Percentiles rank a stretch among this genome's conserved stretches.
These are phyloP conservation scores for Phaeomoniella chlamydospora DNA, from an alignment of 2,329 filamentous ascomycete species.

Conservation along the genomic window DNA sequence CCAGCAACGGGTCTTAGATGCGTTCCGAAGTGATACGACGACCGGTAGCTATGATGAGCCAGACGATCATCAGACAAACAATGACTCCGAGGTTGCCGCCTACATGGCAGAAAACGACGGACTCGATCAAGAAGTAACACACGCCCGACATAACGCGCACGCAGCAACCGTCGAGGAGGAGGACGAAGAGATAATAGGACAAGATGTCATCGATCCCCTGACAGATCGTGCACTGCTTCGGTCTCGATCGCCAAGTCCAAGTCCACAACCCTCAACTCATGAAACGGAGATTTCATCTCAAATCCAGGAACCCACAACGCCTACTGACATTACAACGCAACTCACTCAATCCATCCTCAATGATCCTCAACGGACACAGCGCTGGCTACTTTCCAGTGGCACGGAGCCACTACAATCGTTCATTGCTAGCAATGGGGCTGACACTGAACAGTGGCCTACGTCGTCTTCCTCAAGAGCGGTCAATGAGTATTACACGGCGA, in stretches of 20 bases:
- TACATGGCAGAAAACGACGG: conserved; percentile 4
- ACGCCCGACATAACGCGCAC: conserved; percentile 6
- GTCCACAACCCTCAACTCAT: neutral
- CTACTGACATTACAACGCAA: neutral
- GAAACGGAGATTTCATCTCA: too few relatives aligned
- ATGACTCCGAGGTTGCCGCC: conserved; percentile 10
- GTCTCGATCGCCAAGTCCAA: neutral
- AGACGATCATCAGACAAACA: conserved; percentile 3
- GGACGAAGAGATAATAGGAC: conserved; percentile 4
- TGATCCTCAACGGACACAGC: conserved; percentile 12
- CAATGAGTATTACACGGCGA: neutral
- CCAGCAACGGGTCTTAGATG: conserved; percentile 9
- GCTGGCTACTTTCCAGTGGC: conserved; percentile 12
- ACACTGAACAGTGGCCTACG: neutral
- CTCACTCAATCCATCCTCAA: neutral
- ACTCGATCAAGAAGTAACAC: too few relatives aligned
- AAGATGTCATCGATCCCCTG: neutral
- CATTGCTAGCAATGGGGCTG: conserved; percentile 1
- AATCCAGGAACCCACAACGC: neutral
- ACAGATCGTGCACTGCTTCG: neutral
- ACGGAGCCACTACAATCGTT: conserved; percentile 8
- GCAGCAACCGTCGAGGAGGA: conserved; percentile 11
- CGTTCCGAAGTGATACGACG: conserved; percentile 7
- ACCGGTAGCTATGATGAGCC: conserved; percentile 6
- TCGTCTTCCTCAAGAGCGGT: neutral